Evolutionary conservation across 2,329 filamentous ascomycete species (phyloP).

Genomic region (Plectosphaerella cucumerina): DNA sequence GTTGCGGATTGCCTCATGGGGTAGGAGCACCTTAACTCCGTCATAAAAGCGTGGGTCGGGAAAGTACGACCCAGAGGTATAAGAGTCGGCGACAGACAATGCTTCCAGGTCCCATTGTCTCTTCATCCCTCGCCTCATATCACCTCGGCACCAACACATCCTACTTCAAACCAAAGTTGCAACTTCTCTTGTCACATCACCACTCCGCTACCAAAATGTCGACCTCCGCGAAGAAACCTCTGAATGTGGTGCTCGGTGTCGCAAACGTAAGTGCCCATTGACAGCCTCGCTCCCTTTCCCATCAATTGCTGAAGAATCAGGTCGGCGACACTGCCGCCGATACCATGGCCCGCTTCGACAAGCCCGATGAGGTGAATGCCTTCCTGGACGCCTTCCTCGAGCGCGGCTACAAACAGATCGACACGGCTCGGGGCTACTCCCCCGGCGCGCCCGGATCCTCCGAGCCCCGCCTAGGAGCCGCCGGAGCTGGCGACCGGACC

Average conservation of each 20-base stretch:
- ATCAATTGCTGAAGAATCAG: not conserved
- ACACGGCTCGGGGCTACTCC: slow-evolving; percentile 28
- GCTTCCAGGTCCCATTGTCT: not conserved
- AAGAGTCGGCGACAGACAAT: not conserved
- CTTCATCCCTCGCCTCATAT: not conserved
- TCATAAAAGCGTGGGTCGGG: not conserved
- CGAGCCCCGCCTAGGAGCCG: slow-evolving; percentile 25
- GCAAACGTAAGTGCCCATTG: not conserved
- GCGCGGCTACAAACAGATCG: slow-evolving; percentile 22
- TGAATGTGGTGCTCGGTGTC: not conserved
- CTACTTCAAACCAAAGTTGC: not conserved
- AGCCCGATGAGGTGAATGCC: slow-evolving; percentile 17
- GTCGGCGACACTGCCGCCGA: slow-evolving; percentile 9
- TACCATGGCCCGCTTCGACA: slow-evolving; percentile 9
- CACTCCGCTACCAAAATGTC: not conserved
- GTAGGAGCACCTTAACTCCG: too few relatives aligned
- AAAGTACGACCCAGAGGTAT: too few relatives aligned
- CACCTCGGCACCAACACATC: not conserved
- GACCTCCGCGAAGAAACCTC: not conserved
- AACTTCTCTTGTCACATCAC: not conserved
- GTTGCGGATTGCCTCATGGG: not conserved
- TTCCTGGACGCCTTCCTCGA: slow-evolving; percentile 17
- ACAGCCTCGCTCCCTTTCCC: too few relatives aligned
- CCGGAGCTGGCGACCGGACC: slow-evolving; percentile 21
- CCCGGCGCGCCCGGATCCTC: slow-evolving; percentile 16